Evolutionary conservation across 148 eudicot species (phyloP).

Genomic region (Selenicereus undatus): DNA sequence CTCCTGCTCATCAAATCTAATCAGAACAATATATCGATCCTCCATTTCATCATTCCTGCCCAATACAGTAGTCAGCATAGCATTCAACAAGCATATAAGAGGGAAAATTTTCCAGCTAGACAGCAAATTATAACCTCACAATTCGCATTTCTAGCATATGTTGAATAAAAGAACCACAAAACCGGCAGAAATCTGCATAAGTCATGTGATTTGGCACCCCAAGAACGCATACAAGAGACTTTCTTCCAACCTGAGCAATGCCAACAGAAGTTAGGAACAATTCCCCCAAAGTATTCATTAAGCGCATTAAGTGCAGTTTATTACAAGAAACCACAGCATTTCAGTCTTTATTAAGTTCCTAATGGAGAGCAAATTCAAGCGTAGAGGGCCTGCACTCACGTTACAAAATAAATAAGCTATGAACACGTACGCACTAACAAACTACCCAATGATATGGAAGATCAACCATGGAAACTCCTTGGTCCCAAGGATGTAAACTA

Average conservation of each 20-base stretch:
- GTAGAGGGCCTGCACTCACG: background rate
- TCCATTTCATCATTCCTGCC: constrained; percentile 80
- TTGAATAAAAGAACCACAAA: constrained; percentile 84
- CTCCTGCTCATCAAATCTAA: constrained; percentile 70
- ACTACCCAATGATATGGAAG: background rate
- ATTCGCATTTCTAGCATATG: constrained; percentile 92
- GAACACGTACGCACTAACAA: background rate
- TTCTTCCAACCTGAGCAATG: constrained; percentile 63
- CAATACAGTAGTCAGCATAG: constrained; percentile 13
- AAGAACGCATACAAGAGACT: constrained; percentile 75
- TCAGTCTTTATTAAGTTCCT: background rate
- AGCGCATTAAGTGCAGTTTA: background rate
- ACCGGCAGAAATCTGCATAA: constrained; percentile 94
- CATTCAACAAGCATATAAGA: background rate
- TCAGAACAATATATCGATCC: constrained; percentile 70
- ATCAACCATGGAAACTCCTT: too few relatives aligned
- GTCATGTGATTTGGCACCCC: constrained; percentile 99
- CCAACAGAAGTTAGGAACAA: constrained; percentile 7
- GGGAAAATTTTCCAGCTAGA: constrained; percentile 7
- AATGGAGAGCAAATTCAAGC: background rate
- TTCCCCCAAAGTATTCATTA: too few relatives aligned
- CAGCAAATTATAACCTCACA: constrained; percentile 56
- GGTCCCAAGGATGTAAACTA: background rate
- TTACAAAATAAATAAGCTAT: background rate
- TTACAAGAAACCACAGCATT: background rate